phyloP scores from a whole-genome alignment of 1,139 yeast genomes.

The Taphrina sp. region DNA sequence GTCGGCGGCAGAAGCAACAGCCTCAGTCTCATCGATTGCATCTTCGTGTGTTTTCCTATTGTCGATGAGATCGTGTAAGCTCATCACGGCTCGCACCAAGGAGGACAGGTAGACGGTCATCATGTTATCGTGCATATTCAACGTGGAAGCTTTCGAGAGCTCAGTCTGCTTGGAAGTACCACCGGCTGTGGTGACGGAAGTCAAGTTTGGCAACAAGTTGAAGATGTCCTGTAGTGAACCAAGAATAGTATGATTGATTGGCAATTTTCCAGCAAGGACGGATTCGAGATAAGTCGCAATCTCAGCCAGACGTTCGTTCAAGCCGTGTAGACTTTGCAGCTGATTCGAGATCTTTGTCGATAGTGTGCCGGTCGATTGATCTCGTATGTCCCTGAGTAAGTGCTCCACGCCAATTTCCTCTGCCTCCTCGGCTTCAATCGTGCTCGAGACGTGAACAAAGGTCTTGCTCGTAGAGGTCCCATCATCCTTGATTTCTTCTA shows the following conservation, averaged over 20 bases:
- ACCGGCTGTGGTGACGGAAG: constrained; percentile 42
- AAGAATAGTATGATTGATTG: constrained; percentile 83
- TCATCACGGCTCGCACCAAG: constrained; percentile 88
- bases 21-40: constrained; percentile 1
- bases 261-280: constrained; percentile 68
- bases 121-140: constrained; percentile 91
- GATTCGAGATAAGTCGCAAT: constrained; percentile 77
- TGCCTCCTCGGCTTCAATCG: constrained; percentile 96
- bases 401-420: constrained; percentile 99
- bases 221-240: constrained; percentile 94
- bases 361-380: constrained; percentile 92
- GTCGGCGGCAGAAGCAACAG: constrained; percentile 1
- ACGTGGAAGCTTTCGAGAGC: constrained; percentile 75
- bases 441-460: constrained; percentile 87
- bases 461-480: constrained; percentile 94
- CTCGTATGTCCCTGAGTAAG: constrained; percentile 85
- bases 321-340: constrained; percentile 80
- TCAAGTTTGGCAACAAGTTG: constrained; percentile 82
- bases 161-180: constrained; percentile 44
- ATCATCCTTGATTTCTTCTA: constrained; percentile 89
- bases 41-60: constrained; percentile 45
- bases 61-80: constrained; percentile 94
- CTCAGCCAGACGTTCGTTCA: constrained; percentile 74
- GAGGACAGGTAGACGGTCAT: constrained; percentile 91
- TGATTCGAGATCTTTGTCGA: constrained; percentile 85